These are phyloP conservation scores for Bipolaris sorokiniana DNA, from an alignment of 2,329 filamentous ascomycete genomes.

Conservation along the genomic window DNA sequence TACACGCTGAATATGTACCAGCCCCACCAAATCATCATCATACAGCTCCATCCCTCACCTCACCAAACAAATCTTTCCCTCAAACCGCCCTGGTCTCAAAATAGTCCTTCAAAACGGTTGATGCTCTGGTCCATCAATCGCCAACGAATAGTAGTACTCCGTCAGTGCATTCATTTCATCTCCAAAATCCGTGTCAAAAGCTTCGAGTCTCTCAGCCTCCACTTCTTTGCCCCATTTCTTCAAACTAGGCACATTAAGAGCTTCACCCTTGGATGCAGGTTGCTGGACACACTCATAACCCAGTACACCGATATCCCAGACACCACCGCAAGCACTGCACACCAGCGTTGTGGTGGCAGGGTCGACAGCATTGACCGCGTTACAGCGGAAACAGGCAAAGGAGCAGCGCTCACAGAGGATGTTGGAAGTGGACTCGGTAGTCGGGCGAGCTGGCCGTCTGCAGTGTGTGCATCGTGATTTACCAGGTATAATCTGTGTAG, in stretches of 20 bases:
- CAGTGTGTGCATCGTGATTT: constrained; percentile 46
- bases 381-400: constrained; percentile 53
- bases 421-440: not conserved
- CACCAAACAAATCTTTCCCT: too few species aligned
- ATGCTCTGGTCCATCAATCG: constrained; percentile 33
- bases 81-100: not conserved
- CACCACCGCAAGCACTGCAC: constrained; percentile 41
- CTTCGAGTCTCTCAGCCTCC: constrained; percentile 11
- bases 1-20: not conserved
- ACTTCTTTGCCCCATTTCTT: constrained; percentile 19
- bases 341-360: constrained; percentile 24
- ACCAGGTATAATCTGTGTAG: constrained; percentile 24
- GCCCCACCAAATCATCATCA: not conserved
- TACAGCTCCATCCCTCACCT: not conserved
- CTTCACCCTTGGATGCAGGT: not conserved
- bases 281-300: constrained; percentile 47
- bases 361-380: constrained; percentile 23
- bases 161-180: constrained; percentile 46
- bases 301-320: constrained; percentile 48
- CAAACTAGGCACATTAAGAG: constrained; percentile 24
- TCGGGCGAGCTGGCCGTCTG: constrained; percentile 37
- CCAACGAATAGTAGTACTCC: constrained; percentile 41
- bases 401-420: constrained; percentile 50
- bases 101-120: constrained; percentile 21
- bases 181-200: constrained; percentile 31